A percentile compares a stretch with the other conserved stretches of the same genome.
phyloP scores from a whole-genome alignment of 768 basidiomycete species.

The Steccherinum ochraceum region DNA sequence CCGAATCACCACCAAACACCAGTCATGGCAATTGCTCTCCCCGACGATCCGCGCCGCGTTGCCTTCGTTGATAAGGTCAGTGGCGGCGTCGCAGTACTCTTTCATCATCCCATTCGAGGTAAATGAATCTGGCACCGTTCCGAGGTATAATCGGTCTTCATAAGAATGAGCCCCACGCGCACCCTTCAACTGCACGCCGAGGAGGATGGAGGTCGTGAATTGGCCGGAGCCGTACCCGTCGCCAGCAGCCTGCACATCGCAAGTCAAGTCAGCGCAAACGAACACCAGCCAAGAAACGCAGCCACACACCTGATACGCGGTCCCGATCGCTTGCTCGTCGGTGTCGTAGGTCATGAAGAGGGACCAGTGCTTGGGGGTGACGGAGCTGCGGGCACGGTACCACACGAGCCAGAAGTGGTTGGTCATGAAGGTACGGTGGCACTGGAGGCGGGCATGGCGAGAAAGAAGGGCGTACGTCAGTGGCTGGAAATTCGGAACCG shows the following conservation, averaged over 20 bases:
- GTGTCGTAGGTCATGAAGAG: slow-evolving; percentile 13
- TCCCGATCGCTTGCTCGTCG: slow-evolving; percentile 13
- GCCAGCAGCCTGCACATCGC: slow-evolving; percentile 9
- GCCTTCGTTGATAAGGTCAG: slow-evolving; percentile 13
- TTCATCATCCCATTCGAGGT: slow-evolving; percentile 12
- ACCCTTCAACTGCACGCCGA: slow-evolving; percentile 14
- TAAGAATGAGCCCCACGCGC: slow-evolving; percentile 13
- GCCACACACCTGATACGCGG: slow-evolving; percentile 11
- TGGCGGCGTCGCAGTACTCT: slow-evolving; percentile 14
- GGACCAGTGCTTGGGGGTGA: slow-evolving; percentile 14
- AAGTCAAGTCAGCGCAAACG: too few species aligned
- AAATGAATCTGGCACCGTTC: slow-evolving; percentile 10
- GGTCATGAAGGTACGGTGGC: slow-evolving; percentile 3
- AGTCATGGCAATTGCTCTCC: slow-evolving; percentile 14
- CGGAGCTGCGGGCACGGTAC: slow-evolving; percentile 11
- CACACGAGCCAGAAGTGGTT: slow-evolving; percentile 15
- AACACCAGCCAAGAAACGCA: neutral
- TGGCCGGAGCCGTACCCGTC: slow-evolving; percentile 14
- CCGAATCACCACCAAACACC: slow-evolving; percentile 12
- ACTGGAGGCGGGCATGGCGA: neutral
- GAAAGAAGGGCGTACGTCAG: too few species aligned
- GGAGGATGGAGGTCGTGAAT: slow-evolving; percentile 8
- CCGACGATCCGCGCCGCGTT: slow-evolving; percentile 9
- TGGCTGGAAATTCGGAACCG: too few species aligned
- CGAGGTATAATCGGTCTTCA: slow-evolving; percentile 11